Evolutionary conservation across 202 grass and related monocot species (phyloP), one percentile per base, ranked within the genome.

Genomic region (Schoenoplectus tabernaemontani): DNA sequence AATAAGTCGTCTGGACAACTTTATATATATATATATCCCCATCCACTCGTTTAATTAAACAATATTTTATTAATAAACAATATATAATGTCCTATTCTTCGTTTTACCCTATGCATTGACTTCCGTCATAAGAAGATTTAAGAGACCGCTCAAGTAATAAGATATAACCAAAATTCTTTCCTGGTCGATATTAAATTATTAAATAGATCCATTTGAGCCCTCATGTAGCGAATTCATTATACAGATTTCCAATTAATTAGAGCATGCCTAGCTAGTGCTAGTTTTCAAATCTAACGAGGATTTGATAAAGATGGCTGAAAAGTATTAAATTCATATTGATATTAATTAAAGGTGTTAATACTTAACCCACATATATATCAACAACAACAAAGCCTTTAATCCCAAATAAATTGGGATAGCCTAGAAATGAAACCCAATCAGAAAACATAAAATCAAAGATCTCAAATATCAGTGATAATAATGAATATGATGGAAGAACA

Each of bases 71-170:
- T 67, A 67, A 5, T 67, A 34, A 20, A 7, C 36, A 15, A 56
- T 56, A 56, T 56, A 56, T n/a, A 17, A 11, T 32, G 69, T 73
- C 44, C 23, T 53, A 30, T 30, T 73, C 26, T 48, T 50, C 26
- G 43, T 53, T n/a, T 10, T 26, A 32, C 69, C 43, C 12, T 74
- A 74, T 74, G 69, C 69, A 51, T 74, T 74, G 43, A 33, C 69
- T 51, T 53, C 46, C 26, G 51, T 51, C 28, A 28, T 74, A 50
- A 19, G 15, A 74, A 74, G 23, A 74, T 33, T 24, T 32, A 53
- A 51, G 69, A 51, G 68, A 13, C 46, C 69, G 26, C 12, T 53
- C 4, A 63, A 63, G 28, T n/a, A 17, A 64, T 38, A 60, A 60
- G 30, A 42, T 23, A 67, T 22, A 9, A 67, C n/a, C 38, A 42